Evolutionary conservation across 805 yeast genomes (phyloP), one percentile per base, ranked within the genome.

Genomic region (Yamadazyma laniorum): DNA sequence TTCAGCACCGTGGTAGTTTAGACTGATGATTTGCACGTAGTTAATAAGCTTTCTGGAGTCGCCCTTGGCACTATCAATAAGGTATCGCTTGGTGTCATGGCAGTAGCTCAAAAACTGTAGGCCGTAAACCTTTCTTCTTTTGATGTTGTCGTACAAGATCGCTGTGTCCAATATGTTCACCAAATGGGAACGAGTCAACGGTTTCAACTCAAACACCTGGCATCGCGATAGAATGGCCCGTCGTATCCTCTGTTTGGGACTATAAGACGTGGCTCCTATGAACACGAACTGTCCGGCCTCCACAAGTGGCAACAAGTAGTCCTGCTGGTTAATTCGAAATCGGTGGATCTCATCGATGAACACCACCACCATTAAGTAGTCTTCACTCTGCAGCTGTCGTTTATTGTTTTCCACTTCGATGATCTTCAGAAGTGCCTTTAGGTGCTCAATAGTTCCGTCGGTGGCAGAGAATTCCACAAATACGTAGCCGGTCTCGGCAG

Each of bases 181-280:
- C 16, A 85, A 56, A 32, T 89, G 88, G 2, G 59, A 59, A 1
- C 50, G 44, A 1, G 58, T 54, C 21, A 89, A 67, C 40, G 75
- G 73, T 32, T 75, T 67, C 44, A 93, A 65, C 5, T 80, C 80
- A 55, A 89, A 85, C 0, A 88, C 79, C 41, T 89, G 82, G 53
- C 96, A 86, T 40, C 99, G 65, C 5, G 96, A 86, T 18, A 88
- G 57, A 23, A 93, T 65, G 0, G 98, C 97, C 38, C 83, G 77
- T 43, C 89, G 80, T 29, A 93, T 62, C 50, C 87, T 82, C 51
- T 84, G 82, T 33, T 85, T 79, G 3, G 97, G 96, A 53, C 89
- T 88, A 50, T 88, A 95, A 0, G 98, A 90, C 0, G 99, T 93
- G n/a, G 98, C 97, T 4, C 99, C 99, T 35, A 91, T 79, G 29